Evolutionary conservation across 257 asterid genomes (phyloP).

Genomic region (Solanum bulbocastanum): DNA sequence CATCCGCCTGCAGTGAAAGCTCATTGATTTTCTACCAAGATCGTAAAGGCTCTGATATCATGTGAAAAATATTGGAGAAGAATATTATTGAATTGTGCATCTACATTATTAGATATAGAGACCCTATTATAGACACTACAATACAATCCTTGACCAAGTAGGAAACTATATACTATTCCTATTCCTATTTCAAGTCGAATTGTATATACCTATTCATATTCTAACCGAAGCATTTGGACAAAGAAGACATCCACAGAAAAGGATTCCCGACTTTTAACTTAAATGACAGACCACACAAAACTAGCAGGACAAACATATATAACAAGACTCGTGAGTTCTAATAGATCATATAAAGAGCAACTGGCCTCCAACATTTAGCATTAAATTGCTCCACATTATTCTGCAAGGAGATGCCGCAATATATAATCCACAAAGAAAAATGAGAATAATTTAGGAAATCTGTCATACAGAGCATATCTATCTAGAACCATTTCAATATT

Average conservation of each 20-base stretch:
- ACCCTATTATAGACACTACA: no score
- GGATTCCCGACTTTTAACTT: background rate
- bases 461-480: background rate
- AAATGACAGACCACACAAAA: background rate
- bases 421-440: background rate
- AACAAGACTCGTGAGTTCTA: background rate
- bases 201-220: no score
- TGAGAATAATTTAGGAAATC: background rate
- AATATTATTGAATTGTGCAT: no score
- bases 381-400: background rate
- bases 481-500: background rate
- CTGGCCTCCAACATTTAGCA: background rate
- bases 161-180: no score
- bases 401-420: background rate
- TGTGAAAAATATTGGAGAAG: no score
- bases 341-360: background rate
- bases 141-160: no score
- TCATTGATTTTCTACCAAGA: no score
- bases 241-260: background rate
- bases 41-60: no score
- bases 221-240: background rate
- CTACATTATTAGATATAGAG: no score
- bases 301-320: background rate
- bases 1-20: no score
- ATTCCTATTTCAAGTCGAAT: no score